phyloP scores from a whole-genome alignment of 441 rosid species.

The Populus hybrid region DNA sequence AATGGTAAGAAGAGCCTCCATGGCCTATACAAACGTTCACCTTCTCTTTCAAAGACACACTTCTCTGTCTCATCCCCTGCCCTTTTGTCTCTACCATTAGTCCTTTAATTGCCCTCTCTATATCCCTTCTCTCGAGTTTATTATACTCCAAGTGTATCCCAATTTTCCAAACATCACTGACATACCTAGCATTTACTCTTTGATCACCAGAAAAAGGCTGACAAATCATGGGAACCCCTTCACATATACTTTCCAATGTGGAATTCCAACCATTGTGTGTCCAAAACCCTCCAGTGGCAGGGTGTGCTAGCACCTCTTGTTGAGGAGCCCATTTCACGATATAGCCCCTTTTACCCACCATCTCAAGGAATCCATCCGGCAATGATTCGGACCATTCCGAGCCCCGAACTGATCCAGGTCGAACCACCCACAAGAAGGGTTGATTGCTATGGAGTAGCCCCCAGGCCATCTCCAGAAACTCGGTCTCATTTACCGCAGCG shows the following conservation, averaged over 20 bases:
- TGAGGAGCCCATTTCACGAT: constrained; percentile 65
- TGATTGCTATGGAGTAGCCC: constrained; percentile 43
- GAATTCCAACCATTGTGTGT: constrained; percentile 66
- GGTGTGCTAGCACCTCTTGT: constrained; percentile 43
- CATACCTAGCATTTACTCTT: constrained; percentile 46
- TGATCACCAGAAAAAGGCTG: constrained; percentile 51
- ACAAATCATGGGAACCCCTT: constrained; percentile 64
- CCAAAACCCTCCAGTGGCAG: constrained; percentile 48
- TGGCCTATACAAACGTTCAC: constrained; percentile 26
- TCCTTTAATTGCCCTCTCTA: constrained; percentile 36
- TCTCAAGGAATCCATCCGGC: constrained; percentile 35
- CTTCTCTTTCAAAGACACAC: constrained; percentile 34
- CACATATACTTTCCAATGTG: constrained; percentile 49
- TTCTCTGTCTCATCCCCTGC: constrained; percentile 39
- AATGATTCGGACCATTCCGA: constrained; percentile 28
- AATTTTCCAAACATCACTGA: constrained; percentile 40
- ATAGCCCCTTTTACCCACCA: constrained; percentile 32
- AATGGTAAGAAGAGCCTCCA: constrained; percentile 44
- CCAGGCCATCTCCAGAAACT: constrained; percentile 50
- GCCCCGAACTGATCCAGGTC: constrained; percentile 35
- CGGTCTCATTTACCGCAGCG: constrained; percentile 29
- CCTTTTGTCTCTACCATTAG: constrained; percentile 42
- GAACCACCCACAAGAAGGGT: constrained; percentile 54
- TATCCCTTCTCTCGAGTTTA: constrained; percentile 30
- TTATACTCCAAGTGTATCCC: constrained; percentile 39